Conservation (phyloP, 2,329 filamentous ascomycete genomes). For the Trichoderma arundinaceum region DNA sequence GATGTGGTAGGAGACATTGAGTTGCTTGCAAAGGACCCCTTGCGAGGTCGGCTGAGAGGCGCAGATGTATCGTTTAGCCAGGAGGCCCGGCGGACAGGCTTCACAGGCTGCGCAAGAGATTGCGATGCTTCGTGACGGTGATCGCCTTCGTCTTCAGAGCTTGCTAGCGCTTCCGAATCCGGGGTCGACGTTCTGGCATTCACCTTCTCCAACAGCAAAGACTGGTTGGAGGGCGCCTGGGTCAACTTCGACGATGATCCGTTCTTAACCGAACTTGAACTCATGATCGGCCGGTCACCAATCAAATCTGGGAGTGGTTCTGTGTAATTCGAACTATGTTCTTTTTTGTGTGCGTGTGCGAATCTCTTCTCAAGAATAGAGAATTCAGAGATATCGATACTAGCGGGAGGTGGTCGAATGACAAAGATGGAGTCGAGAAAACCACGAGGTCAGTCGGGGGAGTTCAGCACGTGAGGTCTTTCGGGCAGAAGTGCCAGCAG, state of each 20-base stretch:
- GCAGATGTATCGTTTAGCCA: conserved; percentile 86
- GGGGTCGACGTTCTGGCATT: conserved; percentile 84
- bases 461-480: conserved; percentile 25
- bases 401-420: conserved; percentile 16
- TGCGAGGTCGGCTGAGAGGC: conserved; percentile 66
- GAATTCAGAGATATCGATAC: conserved; percentile 4
- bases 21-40: conserved; percentile 76
- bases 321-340: neutral
- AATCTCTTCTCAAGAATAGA: neutral
- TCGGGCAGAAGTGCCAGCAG: conserved; percentile 3
- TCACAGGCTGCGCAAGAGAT: conserved; percentile 57
- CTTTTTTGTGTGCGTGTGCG: neutral
- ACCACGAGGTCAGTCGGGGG: conserved; percentile 2
- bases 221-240: conserved; percentile 63
- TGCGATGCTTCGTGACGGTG: conserved; percentile 61
- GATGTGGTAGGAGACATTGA: conserved; percentile 81
- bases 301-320: neutral
- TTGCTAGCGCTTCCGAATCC: conserved; percentile 90
- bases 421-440: conserved; percentile 12
- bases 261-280: conserved; percentile 56
- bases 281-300: conserved; percentile 51
- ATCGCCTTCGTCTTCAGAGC: conserved; percentile 90
- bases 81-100: conserved; percentile 74
- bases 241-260: conserved; percentile 57
- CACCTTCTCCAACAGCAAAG: conserved; percentile 74